Evolutionary conservation across 768 basidiomycete species (phyloP).

Genomic region (Pilatotrama ljubarskyi): DNA sequence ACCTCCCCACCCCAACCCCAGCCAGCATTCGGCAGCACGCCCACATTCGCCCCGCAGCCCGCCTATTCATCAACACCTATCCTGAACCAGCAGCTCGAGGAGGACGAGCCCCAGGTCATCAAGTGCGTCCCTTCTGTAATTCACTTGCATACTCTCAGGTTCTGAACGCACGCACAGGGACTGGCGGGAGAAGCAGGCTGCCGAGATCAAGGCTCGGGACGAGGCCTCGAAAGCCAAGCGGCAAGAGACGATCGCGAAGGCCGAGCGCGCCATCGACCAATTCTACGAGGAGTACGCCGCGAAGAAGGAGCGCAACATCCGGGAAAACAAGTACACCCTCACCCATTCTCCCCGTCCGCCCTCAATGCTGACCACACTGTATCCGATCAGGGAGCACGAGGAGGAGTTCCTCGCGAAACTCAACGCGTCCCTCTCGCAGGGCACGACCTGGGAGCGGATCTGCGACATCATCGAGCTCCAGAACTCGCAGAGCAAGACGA

Average conservation of each 20-base stretch:
- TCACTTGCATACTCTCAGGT: too few relatives aligned
- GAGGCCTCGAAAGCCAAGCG: conserved; percentile 73
- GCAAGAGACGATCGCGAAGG: conserved; percentile 80
- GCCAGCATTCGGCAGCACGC: conserved; percentile 47
- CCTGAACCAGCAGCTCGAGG: conserved; percentile 61
- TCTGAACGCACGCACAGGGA: conserved; percentile 45
- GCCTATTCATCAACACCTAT: conserved; percentile 73
- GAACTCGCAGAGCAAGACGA: conserved; percentile 97
- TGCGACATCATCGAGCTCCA: conserved; percentile 82
- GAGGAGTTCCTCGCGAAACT: conserved; percentile 73
- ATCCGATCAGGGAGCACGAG: conserved; percentile 74
- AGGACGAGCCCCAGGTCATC: conserved; percentile 87
- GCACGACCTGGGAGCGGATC: conserved; percentile 97
- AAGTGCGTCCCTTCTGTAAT: too few relatives aligned
- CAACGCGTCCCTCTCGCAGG: conserved; percentile 74
- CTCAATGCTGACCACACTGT: not conserved
- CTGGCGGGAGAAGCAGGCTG: conserved; percentile 87
- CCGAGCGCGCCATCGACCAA: conserved; percentile 84
- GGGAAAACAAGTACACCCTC: conserved; percentile 87
- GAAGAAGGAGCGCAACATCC: conserved; percentile 88
- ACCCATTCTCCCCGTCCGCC: not conserved
- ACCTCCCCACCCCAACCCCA: conserved; percentile 21
- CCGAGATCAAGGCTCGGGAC: conserved; percentile 82
- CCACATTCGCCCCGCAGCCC: conserved; percentile 75
- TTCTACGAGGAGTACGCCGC: conserved; percentile 87